phyloP scores from a whole-genome alignment of 2,329 filamentous ascomycete genomes.

The Fulvia fulva region DNA sequence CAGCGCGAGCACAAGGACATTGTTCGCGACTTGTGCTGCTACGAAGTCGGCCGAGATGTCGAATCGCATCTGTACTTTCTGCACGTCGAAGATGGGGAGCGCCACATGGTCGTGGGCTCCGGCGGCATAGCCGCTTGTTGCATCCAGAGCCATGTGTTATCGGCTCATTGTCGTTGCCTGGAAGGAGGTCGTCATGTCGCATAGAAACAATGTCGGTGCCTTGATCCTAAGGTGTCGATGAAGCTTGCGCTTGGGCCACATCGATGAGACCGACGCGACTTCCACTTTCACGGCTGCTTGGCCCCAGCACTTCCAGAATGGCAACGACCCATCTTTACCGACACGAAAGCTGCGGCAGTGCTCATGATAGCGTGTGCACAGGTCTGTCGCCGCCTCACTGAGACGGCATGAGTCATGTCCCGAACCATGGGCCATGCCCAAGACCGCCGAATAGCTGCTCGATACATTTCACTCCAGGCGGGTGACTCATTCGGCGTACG shows the following conservation, averaged over 20 bases:
- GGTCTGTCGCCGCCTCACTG: too few species aligned
- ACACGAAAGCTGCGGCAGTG: too few species aligned
- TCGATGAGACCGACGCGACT: neutral
- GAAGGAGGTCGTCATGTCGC: neutral
- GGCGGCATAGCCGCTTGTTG: slow-evolving; percentile 28
- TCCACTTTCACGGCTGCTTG: neutral
- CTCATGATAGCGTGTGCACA: too few species aligned
- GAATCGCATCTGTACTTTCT: slow-evolving; percentile 90
- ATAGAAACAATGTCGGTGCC: neutral
- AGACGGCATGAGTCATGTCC: too few species aligned
- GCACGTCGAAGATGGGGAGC: slow-evolving; percentile 90
- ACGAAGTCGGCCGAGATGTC: slow-evolving; percentile 93
- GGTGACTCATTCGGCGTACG: too few species aligned
- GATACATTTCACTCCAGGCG: too few species aligned
- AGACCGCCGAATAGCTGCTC: too few species aligned
- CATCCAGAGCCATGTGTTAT: slow-evolving; percentile 24
- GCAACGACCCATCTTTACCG: too few species aligned
- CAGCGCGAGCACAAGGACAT: slow-evolving; percentile 87
- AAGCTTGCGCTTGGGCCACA: neutral
- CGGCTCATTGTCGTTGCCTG: neutral
- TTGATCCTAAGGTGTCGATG: neutral
- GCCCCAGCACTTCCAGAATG: too few species aligned
- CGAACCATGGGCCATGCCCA: too few species aligned
- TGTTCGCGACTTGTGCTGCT: slow-evolving; percentile 93
- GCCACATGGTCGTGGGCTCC: slow-evolving; percentile 46